Base-by-base conservation (phyloP, 495 filamentous ascomycete genomes). In the Aspergillus bertholletiae region DNA sequence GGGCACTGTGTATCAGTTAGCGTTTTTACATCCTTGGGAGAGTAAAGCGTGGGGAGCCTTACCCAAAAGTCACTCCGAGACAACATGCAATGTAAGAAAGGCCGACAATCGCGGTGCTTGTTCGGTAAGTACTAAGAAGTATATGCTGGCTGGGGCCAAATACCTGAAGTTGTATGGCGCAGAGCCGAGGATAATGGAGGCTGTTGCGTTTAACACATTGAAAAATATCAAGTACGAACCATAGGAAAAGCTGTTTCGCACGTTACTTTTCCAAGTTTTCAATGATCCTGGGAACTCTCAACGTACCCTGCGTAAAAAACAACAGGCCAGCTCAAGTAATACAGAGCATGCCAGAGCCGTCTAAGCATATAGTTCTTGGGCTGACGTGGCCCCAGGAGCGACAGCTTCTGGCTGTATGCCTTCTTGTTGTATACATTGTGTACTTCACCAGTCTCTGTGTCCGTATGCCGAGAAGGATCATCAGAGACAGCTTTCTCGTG, bases 151-250 rank as follows among this genome's bases (percentile, higher is more conserved):
- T 22, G 39, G n/a, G 12, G 3, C 3, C 7, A 34, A 78, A 9
- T 54, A 74, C 73, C 67, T 58, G 26, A 80, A 78, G 49, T 80
- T 79, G 54, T 88, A 88, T 0, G 85, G 83, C 7, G 70, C 54
- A 15, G 62, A 72, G 12, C 76, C 74, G 5, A 88, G 71, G 50
- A 86, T 82, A 8, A 86, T 72, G 0, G 84, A 87, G 0, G 81
- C 71, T 1, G 85, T 87, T 18, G 75, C 85, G 56, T 87, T 87
- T 28, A 88, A 66, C 32, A 88, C 82, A 59, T 87, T 86, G 72
- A 87, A 87, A 67, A 82, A 81, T 26, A 86, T 73, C 24, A 88
- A 74, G 52, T 81, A 83, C 2, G 75, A 80, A 1, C 84, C 84
- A 60, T 87, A 87, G 8, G 77, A 81, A 60, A 88, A 85, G 26